Conservation (phyloP, 2,329 filamentous ascomycete genomes). For the Penicillium brevicompactum region DNA sequence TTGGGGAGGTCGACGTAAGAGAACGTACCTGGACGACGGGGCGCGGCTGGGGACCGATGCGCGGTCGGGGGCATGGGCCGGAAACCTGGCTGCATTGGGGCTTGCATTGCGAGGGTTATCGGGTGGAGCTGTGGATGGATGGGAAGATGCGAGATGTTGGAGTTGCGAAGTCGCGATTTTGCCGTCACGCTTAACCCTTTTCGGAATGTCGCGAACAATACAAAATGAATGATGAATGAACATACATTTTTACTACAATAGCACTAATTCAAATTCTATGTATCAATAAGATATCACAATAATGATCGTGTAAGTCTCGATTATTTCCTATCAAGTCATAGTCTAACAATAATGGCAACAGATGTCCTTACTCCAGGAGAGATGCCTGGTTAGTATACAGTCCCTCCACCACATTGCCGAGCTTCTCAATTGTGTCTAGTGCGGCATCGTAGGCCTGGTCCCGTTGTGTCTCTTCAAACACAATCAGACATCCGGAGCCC, state of each 20-base stretch:
- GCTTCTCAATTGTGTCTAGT: constrained; percentile 90
- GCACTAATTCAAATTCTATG: not conserved
- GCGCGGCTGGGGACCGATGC: constrained; percentile 46
- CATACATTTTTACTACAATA: not conserved
- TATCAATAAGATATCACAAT: not conserved
- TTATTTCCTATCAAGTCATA: constrained; percentile 25
- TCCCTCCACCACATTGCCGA: constrained; percentile 95
- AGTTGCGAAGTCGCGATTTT: constrained; percentile 37
- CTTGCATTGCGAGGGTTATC: constrained; percentile 35
- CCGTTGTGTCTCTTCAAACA: constrained; percentile 91
- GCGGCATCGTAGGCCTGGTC: constrained; percentile 95
- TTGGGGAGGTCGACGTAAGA: constrained; percentile 16
- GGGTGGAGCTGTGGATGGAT: constrained; percentile 10
- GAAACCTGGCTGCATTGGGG: constrained; percentile 46
- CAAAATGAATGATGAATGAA: not conserved
- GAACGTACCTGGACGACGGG: constrained; percentile 46
- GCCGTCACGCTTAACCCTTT: constrained; percentile 40
- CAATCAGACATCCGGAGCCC: constrained; percentile 94
- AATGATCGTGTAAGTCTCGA: constrained; percentile 15
- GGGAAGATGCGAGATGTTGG: constrained; percentile 24
- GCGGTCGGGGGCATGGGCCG: constrained; percentile 43
- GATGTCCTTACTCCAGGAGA: constrained; percentile 71
- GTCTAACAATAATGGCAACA: constrained; percentile 26
- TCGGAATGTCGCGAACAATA: constrained; percentile 25
- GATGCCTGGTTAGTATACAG: constrained; percentile 98